Base-by-base conservation (phyloP, 768 basidiomycete species). In the Termitomyces sp. region DNA sequence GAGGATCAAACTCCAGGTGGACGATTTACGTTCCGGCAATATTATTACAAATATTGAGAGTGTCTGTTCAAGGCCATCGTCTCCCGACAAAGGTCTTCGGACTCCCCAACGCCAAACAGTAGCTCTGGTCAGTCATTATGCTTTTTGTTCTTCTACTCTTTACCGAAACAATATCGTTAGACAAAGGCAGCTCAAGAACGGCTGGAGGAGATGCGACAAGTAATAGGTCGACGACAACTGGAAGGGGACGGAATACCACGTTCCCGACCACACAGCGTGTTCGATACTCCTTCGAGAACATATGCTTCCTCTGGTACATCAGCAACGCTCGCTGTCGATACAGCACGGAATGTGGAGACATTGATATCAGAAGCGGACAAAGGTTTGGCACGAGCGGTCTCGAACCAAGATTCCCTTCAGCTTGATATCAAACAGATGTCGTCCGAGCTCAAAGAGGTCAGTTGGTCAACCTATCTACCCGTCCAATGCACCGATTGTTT, bases 191-290 rank as follows among this genome's bases (percentile, higher is more conserved):
- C 90, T 37, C 85, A 84, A 62, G 85, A 85, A 37, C 83, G 91
- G 23, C 78, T 91, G 76, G 84, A 90, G 63, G 91, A 94, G 68
- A 90, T 94, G 90, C 80, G 85, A 41, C 81, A 81, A 60, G 73
- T 91, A 55, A 91, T 94, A 56, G 71, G 75, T 38, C 80, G 75
- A 59, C 75, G 90, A 61, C 76, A 82, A 28, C 19, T 54, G 17
- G 62, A 63, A 63, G 75, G 70, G 17, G 86, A 85, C 37, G 69
- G 69, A 6, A 75, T 80, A 9, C 78, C 81, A 56, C 77, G 78
- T 26, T 71, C 69, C 54, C 78, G 81, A 50, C 71, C 79, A 10
- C 74, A 77, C 40, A 79, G 65, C 61, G 64, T 70, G 14, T 67
- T 73, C 46, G 72, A 73, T 56, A 69, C 72, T 52, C 68, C 68